phyloP scores from a whole-genome alignment of 2,329 filamentous ascomycete genomes.

The Coccinonectria pachysandricola region DNA sequence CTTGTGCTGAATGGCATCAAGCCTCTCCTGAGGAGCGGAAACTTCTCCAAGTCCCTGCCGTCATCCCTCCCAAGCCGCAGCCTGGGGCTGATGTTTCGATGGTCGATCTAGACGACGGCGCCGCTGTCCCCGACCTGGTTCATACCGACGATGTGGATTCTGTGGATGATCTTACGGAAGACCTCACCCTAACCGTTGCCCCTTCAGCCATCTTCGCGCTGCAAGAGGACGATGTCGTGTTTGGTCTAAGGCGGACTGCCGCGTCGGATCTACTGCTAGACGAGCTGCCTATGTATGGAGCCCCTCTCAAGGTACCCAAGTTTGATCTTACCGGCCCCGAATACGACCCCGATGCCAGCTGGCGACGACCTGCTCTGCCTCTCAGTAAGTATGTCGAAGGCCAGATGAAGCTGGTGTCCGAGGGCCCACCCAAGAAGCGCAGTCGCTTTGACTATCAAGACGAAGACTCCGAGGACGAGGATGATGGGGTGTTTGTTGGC shows the following conservation, averaged over 20 bases:
- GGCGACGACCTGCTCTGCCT: slow-evolving; percentile 68
- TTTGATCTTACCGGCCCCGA: slow-evolving; percentile 48
- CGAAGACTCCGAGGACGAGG: slow-evolving; percentile 56
- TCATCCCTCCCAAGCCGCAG: slow-evolving; percentile 33
- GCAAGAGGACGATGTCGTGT: slow-evolving; percentile 72
- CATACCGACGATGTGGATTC: slow-evolving; percentile 53
- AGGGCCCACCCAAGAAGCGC: slow-evolving; percentile 59
- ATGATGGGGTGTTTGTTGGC: slow-evolving; percentile 44
- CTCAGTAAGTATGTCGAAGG: slow-evolving; percentile 81
- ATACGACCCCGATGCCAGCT: slow-evolving; percentile 56
- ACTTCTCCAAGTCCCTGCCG: slow-evolving; percentile 55
- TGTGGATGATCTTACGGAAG: slow-evolving; percentile 27
- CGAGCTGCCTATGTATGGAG: slow-evolving; percentile 71
- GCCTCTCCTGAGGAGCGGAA: slow-evolving; percentile 53
- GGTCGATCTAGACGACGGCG: slow-evolving; percentile 24
- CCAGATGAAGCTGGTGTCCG: slow-evolving; percentile 59
- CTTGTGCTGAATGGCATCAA: slow-evolving; percentile 73
- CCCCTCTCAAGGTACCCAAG: slow-evolving; percentile 48
- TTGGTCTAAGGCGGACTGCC: slow-evolving; percentile 63
- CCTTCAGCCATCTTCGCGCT: slow-evolving; percentile 77
- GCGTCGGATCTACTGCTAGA: slow-evolving; percentile 66
- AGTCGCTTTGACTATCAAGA: slow-evolving; percentile 76
- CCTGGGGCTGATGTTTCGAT: slow-evolving; percentile 21
- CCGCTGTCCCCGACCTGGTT: slow-evolving; percentile 52
- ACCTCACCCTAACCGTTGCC: slow-evolving; percentile 41